Percentiles rank a stretch among this genome's conserved stretches.
Conservation (phyloP, 2,329 filamentous ascomycete genomes). For the Fusarium stilboides region DNA sequence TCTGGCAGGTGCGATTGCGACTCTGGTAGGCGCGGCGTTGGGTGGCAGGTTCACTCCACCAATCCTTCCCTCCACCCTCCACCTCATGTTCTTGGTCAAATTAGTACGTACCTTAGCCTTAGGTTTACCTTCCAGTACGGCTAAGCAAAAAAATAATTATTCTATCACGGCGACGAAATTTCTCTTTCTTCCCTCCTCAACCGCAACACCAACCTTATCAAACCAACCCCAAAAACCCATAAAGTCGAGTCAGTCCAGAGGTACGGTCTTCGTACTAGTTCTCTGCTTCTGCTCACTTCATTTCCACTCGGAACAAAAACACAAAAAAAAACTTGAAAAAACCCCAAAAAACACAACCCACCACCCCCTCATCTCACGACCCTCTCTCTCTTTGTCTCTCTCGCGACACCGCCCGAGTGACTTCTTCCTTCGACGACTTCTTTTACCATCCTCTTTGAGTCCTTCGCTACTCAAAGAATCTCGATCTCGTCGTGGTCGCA, state of each 20-base stretch:
- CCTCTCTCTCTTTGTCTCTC: constrained; percentile 48
- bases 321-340: constrained; percentile 75
- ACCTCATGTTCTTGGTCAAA: constrained; percentile 43
- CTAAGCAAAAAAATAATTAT: constrained; percentile 55
- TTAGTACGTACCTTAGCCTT: constrained; percentile 41
- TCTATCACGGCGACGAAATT: constrained; percentile 55
- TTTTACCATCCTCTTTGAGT: constrained; percentile 45
- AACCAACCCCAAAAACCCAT: constrained; percentile 59
- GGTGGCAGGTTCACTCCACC: constrained; percentile 47
- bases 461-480: constrained; percentile 45
- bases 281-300: constrained; percentile 72
- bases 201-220: constrained; percentile 67
- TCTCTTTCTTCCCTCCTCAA: constrained; percentile 60
- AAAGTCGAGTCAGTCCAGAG: constrained; percentile 67
- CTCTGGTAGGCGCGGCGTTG: constrained; percentile 11
- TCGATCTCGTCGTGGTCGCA: constrained; percentile 42
- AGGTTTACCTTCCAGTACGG: constrained; percentile 37
- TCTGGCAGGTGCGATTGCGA: constrained; percentile 29
- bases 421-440: constrained; percentile 38
- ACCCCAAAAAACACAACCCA: constrained; percentile 64
- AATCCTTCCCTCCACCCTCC: constrained; percentile 43
- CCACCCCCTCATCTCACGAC: constrained; percentile 44
- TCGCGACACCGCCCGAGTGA: constrained; percentile 52
- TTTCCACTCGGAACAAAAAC: constrained; percentile 66
- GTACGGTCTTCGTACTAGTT: constrained; percentile 72